A percentile compares a stretch with the other conserved stretches of the same genome.
Conservation (phyloP, 768 basidiomycete species). For the Cystobasidium ongulense region DNA sequence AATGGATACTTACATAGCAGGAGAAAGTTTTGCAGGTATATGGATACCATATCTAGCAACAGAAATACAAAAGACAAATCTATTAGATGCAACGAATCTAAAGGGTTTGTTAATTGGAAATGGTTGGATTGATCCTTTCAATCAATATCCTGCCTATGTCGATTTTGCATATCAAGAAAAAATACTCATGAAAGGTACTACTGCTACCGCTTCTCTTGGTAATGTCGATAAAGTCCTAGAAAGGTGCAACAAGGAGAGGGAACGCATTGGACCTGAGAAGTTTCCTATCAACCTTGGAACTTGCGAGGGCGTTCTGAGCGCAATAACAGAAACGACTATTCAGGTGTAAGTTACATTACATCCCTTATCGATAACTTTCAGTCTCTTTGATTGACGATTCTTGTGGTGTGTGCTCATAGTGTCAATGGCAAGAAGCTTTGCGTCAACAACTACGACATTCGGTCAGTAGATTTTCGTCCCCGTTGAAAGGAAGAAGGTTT, state of each 20-base stretch:
- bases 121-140: conserved; percentile 87
- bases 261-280: conserved; percentile 44
- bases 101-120: conserved; percentile 83
- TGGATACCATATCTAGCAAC: conserved; percentile 91
- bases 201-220: conserved; percentile 62
- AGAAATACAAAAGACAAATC: conserved; percentile 37
- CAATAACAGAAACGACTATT: conserved; percentile 45
- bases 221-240: conserved; percentile 55
- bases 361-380: background rate
- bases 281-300: conserved; percentile 49
- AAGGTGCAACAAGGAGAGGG: conserved; percentile 53
- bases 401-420: conserved; percentile 45
- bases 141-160: conserved; percentile 81
- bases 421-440: conserved; percentile 65
- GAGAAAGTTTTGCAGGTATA: conserved; percentile 95
- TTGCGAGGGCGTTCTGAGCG: conserved; percentile 58
- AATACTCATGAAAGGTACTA: conserved; percentile 54
- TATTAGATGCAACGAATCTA: background rate
- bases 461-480: conserved; percentile 43
- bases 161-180: conserved; percentile 76
- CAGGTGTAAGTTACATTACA: conserved; percentile 45
- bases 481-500: background rate
- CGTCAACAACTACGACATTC: conserved; percentile 89
- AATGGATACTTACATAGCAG: conserved; percentile 85
- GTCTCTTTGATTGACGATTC: background rate